Evolutionary conservation across 2,329 filamentous ascomycete species (phyloP).

Genomic region (Penicillium capsulatum): DNA sequence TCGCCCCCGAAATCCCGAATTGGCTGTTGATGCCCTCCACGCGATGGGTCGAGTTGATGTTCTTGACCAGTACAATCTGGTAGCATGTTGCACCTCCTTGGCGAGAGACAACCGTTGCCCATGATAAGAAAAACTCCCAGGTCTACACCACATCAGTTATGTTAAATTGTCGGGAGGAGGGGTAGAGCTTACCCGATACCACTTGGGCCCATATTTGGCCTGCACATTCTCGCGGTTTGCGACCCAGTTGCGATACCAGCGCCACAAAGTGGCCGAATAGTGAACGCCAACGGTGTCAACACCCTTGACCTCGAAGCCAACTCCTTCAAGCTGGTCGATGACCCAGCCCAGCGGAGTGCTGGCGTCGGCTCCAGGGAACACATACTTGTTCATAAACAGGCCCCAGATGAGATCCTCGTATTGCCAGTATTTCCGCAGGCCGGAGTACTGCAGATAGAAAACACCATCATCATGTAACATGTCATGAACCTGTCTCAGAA

Average conservation of each 20-base stretch:
- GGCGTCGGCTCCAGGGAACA: slow-evolving; percentile 88
- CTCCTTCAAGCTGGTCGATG: slow-evolving; percentile 69
- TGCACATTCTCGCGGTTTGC: slow-evolving; percentile 78
- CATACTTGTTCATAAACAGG: slow-evolving; percentile 93
- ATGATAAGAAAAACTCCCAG: slow-evolving; percentile 78
- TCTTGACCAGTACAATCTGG: slow-evolving; percentile 74
- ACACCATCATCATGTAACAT: slow-evolving; percentile 88
- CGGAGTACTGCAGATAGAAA: slow-evolving; percentile 85
- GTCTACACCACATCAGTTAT: slow-evolving; percentile 52
- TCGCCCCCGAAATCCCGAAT: no score
- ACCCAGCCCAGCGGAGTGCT: slow-evolving; percentile 80
- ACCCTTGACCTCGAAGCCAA: slow-evolving; percentile 77
- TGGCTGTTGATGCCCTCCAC: slow-evolving; percentile 64
- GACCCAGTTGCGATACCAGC: slow-evolving; percentile 93
- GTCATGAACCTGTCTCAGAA: slow-evolving; percentile 74
- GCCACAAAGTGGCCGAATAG: slow-evolving; percentile 86
- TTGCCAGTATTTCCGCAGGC: slow-evolving; percentile 81
- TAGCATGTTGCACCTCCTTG: slow-evolving; percentile 73
- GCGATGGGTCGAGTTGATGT: slow-evolving; percentile 71
- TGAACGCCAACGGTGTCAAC: slow-evolving; percentile 86
- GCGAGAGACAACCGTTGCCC: slow-evolving; percentile 69
- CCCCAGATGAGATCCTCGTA: slow-evolving; percentile 92
- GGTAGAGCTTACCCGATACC: slow-evolving; percentile 70
- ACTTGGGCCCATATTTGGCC: slow-evolving; percentile 80
- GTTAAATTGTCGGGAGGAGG: neutral